These are phyloP conservation scores for Cyclotella cryptica DNA, from an alignment of 108 stramenopile genomes.

Conservation along the genomic window DNA sequence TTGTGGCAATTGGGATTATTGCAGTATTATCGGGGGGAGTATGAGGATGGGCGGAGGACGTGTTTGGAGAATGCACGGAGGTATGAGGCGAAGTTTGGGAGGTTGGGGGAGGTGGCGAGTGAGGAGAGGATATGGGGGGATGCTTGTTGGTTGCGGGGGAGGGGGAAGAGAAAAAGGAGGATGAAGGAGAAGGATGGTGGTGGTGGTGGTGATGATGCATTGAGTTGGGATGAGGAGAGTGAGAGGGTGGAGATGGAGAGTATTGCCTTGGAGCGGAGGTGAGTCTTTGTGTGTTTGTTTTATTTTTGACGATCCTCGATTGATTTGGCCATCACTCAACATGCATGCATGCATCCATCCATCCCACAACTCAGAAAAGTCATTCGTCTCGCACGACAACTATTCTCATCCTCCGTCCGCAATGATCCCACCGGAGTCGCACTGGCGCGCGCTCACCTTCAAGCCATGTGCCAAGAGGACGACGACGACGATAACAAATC, in stretches of 20 bases:
- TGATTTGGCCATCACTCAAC: too few species aligned
- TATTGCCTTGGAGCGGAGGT: constrained; percentile 42
- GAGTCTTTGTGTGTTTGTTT: not conserved
- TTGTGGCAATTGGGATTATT: constrained; percentile 84
- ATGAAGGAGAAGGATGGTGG: too few species aligned
- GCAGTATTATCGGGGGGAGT: constrained; percentile 73
- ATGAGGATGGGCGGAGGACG: constrained; percentile 58
- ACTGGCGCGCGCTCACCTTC: constrained; percentile 66
- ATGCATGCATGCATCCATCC: too few species aligned
- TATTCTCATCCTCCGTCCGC: constrained; percentile 65
- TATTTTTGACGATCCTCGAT: too few species aligned
- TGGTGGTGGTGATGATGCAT: too few species aligned
- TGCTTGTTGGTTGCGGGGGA: constrained; percentile 67
- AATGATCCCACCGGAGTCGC: constrained; percentile 51
- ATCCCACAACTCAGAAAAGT: constrained; percentile 57
- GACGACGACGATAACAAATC: too few species aligned
- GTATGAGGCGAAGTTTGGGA: constrained; percentile 67
- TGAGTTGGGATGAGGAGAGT: constrained; percentile 14
- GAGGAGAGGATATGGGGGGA: constrained; percentile 90
- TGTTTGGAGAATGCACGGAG: constrained; percentile 63
- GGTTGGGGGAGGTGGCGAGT: constrained; percentile 57
- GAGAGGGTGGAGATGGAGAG: constrained; percentile 30
- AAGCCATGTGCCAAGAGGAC: constrained; percentile 57
- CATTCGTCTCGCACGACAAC: constrained; percentile 63
- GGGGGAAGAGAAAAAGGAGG: constrained; percentile 12